These are phyloP conservation scores for Russula olivacea DNA, from an alignment of 768 basidiomycete species.

Conservation along the genomic window DNA sequence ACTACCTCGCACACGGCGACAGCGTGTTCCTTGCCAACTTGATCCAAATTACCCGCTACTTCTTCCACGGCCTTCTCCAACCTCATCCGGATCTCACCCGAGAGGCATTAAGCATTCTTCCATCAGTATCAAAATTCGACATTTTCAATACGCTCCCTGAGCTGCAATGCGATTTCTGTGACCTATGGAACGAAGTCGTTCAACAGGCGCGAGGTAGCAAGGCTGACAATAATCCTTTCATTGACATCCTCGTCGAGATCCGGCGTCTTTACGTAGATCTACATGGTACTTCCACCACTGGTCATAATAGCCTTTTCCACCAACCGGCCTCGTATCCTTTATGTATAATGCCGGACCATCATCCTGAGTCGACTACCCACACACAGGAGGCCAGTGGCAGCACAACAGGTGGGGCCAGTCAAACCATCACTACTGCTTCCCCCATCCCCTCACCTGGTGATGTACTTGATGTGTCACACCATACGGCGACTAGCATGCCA, in stretches of 20 bases:
- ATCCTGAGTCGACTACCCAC: too few species aligned
- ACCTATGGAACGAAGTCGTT: not conserved
- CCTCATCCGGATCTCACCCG: not conserved
- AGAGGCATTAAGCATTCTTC: not conserved
- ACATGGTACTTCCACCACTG: not conserved
- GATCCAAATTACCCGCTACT: conserved; percentile 1
- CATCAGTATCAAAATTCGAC: not conserved
- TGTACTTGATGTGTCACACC: too few species aligned
- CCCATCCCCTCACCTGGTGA: not conserved
- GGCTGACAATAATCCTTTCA: not conserved
- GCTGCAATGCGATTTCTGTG: not conserved
- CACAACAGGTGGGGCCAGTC: not conserved
- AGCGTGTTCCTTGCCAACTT: not conserved
- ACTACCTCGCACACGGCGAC: not conserved
- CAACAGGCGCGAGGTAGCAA: not conserved
- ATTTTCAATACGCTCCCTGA: not conserved
- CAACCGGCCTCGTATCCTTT: not conserved
- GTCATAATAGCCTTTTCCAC: too few species aligned
- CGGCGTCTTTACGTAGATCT: not conserved
- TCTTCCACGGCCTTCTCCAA: not conserved
- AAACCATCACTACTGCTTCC: not conserved
- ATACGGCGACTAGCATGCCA: too few species aligned
- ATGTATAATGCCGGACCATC: not conserved
- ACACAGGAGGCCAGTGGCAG: not conserved
- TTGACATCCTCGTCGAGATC: not conserved